phyloP scores from a whole-genome alignment of 169 alveolate species.

The Hepatocystis sp. region DNA sequence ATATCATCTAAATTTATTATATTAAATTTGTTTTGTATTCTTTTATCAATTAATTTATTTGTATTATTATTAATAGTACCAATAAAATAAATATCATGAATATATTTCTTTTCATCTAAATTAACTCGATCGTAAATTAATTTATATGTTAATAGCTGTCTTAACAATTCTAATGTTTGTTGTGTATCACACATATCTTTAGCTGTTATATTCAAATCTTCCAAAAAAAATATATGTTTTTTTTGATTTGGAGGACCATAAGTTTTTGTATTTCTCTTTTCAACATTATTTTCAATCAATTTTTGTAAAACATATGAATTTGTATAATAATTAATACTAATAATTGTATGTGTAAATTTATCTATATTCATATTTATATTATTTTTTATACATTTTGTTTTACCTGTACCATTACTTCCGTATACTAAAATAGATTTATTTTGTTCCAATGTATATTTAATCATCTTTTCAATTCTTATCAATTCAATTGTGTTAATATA shows the following conservation, averaged over 20 bases:
- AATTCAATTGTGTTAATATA: constrained; percentile 66
- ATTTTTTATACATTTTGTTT: constrained; percentile 66
- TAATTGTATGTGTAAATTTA: constrained; percentile 61
- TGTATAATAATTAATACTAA: constrained; percentile 65
- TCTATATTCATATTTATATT: constrained; percentile 74
- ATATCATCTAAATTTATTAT: constrained; percentile 91
- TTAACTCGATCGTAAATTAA: constrained; percentile 92
- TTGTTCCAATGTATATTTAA: constrained; percentile 41
- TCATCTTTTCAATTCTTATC: constrained; percentile 64
- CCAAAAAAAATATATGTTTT: constrained; percentile 93
- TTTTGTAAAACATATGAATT: constrained; percentile 86
- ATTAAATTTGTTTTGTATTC: constrained; percentile 95
- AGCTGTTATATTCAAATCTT: constrained; percentile 96
- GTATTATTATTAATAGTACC: constrained; percentile 96
- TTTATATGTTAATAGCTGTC: constrained; percentile 92
- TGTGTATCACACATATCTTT: constrained; percentile 96
- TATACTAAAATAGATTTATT: constrained; percentile 59
- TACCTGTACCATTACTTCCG: constrained; percentile 72
- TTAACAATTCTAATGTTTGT: constrained; percentile 91
- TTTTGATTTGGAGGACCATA: constrained; percentile 96
- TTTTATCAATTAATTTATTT: constrained; percentile 94
- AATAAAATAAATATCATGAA: constrained; percentile 94
- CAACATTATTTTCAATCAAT: constrained; percentile 88
- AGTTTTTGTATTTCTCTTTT: constrained; percentile 92
- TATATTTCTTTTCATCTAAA: constrained; percentile 92